Percentiles rank a stretch among this genome's conserved stretches.
phyloP scores from a whole-genome alignment of 2,329 filamentous ascomycete species.

The Diplodia intermedia region DNA sequence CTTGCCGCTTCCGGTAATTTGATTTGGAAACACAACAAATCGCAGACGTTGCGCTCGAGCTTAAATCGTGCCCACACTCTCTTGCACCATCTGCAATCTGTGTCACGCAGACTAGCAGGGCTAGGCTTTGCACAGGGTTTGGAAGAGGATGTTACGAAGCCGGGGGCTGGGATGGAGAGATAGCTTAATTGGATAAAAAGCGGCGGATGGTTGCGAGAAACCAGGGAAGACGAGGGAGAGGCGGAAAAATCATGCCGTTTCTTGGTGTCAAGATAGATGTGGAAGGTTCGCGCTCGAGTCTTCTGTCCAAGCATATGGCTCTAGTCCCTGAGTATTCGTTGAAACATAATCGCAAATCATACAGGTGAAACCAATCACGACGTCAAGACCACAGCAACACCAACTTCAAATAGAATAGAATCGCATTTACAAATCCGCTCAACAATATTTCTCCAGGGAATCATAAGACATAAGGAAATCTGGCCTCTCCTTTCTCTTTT shows the following conservation, averaged over 20 bases:
- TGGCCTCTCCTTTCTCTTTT: not conserved
- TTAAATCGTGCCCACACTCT: not conserved
- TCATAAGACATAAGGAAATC: not conserved
- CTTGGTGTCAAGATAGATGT: too few species aligned
- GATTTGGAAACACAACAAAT: not conserved
- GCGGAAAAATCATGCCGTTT: too few species aligned
- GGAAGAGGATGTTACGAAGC: too few species aligned
- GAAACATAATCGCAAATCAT: not conserved
- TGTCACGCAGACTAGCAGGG: not conserved
- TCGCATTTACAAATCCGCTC: not conserved
- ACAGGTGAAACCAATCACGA: not conserved
- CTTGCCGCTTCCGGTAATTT: slow-evolving; percentile 12
- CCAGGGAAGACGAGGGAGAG: too few species aligned
- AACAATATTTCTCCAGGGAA: not conserved
- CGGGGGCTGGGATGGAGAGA: too few species aligned
- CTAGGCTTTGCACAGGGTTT: too few species aligned
- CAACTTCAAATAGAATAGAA: not conserved
- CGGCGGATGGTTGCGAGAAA: too few species aligned
- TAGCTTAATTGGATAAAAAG: too few species aligned
- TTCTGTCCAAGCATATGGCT: not conserved
- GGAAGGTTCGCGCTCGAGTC: too few species aligned
- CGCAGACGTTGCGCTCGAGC: not conserved
- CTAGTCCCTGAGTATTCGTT: not conserved
- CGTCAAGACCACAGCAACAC: not conserved
- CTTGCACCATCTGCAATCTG: not conserved